phyloP scores from a whole-genome alignment of 208 protist genomes.

The Trypanosoma platydactyli region DNA sequence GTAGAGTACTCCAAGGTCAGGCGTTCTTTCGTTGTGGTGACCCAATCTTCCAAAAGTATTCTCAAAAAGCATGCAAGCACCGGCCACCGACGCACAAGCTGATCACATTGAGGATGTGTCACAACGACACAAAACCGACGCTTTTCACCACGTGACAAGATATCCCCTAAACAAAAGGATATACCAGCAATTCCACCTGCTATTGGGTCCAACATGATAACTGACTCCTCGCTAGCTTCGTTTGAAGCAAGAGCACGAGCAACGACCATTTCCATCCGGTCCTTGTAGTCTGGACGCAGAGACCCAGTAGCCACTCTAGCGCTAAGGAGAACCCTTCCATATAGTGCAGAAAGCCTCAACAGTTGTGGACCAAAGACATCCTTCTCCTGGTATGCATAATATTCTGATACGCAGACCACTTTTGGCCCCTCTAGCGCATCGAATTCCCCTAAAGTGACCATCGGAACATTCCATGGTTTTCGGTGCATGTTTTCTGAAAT shows the following conservation, averaged over 20 bases:
- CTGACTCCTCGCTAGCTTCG: conserved; percentile 56
- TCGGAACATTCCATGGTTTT: conserved; percentile 38
- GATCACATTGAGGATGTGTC: conserved; percentile 50
- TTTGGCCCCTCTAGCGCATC: conserved; percentile 71
- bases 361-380: conserved; percentile 20
- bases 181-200: conserved; percentile 51
- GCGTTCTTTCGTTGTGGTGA: conserved; percentile 29
- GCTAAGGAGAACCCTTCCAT: conserved; percentile 23
- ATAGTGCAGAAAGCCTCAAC: conserved; percentile 12
- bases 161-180: conserved; percentile 76
- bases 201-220: conserved; percentile 71
- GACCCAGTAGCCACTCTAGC: conserved; percentile 43
- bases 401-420: conserved; percentile 66
- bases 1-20: conserved; percentile 60
- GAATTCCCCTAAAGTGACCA: conserved; percentile 78
- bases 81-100: conserved; percentile 54
- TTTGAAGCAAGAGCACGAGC: conserved; percentile 66
- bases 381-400: conserved; percentile 46
- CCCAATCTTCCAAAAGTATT: conserved; percentile 49
- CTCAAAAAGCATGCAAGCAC: conserved; percentile 37
- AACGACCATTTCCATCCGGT: conserved; percentile 52
- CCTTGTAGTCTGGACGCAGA: conserved; percentile 41
- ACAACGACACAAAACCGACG: conserved; percentile 75
- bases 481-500: neutral
- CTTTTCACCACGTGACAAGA: conserved; percentile 78